Conservation (phyloP, 2,329 filamentous ascomycete species). For the Aspergillus pseudoglaucus region DNA sequence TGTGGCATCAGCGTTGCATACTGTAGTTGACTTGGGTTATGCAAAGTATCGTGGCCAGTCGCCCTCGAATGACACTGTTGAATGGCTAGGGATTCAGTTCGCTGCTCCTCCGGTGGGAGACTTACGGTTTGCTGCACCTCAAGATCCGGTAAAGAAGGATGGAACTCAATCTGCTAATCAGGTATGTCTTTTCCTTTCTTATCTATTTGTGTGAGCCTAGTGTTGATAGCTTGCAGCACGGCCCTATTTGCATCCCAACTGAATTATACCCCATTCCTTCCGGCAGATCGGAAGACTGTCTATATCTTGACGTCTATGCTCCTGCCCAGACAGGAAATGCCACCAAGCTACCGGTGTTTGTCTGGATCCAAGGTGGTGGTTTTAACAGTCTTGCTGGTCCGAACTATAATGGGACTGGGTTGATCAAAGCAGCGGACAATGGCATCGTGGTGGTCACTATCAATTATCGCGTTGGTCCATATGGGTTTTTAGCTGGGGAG, state of each 20-base stretch:
- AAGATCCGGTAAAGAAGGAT: slow-evolving; percentile 49
- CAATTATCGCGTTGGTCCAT: slow-evolving; percentile 71
- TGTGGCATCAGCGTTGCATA: slow-evolving; percentile 15
- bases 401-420: slow-evolving; percentile 54
- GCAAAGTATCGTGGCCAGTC: slow-evolving; percentile 56
- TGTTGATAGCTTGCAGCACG: slow-evolving; percentile 25
- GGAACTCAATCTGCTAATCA: slow-evolving; percentile 49
- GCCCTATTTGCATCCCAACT: slow-evolving; percentile 59
- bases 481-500: slow-evolving; percentile 61
- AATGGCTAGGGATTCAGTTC: slow-evolving; percentile 71
- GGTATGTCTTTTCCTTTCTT: slow-evolving; percentile 30
- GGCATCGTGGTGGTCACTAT: slow-evolving; percentile 64
- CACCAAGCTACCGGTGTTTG: slow-evolving; percentile 58
- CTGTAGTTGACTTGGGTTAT: slow-evolving; percentile 58
- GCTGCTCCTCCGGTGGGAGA: slow-evolving; percentile 62
- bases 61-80: slow-evolving; percentile 52
- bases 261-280: slow-evolving; percentile 56
- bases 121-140: slow-evolving; percentile 61
- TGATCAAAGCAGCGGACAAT: slow-evolving; percentile 54
- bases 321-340: slow-evolving; percentile 22
- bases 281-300: slow-evolving; percentile 41
- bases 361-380: slow-evolving; percentile 57
- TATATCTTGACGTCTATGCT: slow-evolving; percentile 38
- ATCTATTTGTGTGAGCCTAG: not conserved
- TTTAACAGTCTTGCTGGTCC: slow-evolving; percentile 55